Evolutionary conservation across 495 filamentous ascomycete genomes (phyloP), one percentile per base, ranked within the genome.

Genomic region (Tuber brumale): DNA sequence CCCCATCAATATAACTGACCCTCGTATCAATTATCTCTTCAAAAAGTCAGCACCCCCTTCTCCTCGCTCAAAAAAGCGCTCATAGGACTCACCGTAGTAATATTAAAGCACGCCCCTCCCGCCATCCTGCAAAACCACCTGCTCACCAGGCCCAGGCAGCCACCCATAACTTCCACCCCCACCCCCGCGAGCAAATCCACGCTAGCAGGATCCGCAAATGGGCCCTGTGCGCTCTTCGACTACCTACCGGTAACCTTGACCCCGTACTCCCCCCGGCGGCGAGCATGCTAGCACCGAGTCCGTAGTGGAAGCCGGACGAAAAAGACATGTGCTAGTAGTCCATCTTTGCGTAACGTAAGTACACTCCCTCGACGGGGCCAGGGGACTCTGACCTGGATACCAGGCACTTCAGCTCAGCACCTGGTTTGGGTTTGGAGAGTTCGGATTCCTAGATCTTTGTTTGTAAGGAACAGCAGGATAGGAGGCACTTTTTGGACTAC

Each of bases 91-190:
- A 87, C 85, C 79, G 70, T 87, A 87, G 79, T 88, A 86, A 81
- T 86, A 87, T 41, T 87, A 88, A 23, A 88, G 78, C 69, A 87
- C 83, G 81, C 87, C 86, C 71, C 79, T 80, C 10, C 70, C 72
- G 5, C 80, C 82, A 45, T 76, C 80, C 43, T 80, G 43, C 70
- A 88, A 69, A 14, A 86, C 82, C 2, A 85, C 87, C 45, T 85
- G 39, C 3, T 86, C 86, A 71, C 86, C 86, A 71, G 86, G 86
- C 0, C 85, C 86, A 83, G 87, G 87, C 9, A 86, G 83, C 42
- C 82, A 72, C 10, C 85, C 85, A 19, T 81, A 61, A 10, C 86
- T 87, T 1, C 81, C 87, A 44, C 84, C 83, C 0, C 87, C 87
- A 61, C 87, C 86, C 86, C 86, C 0, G 86, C 80, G 0, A 81